Evolutionary conservation across 805 yeast genomes (phyloP).

Genomic region (Vanderwaltozyma tropicalis): DNA sequence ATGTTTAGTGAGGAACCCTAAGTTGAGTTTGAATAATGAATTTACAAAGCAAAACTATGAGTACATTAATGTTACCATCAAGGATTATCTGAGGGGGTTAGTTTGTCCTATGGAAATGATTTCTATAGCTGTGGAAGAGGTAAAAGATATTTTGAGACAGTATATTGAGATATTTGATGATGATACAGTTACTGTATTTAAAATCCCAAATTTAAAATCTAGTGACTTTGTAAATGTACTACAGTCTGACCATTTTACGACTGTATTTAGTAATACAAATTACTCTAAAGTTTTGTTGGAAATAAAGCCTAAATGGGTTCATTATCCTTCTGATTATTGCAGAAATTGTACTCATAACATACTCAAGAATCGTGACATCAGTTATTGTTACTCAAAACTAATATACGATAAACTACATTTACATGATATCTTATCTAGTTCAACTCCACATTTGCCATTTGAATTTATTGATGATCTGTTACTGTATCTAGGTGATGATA

Average conservation of each 20-base stretch:
- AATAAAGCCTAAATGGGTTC: slow-evolving; percentile 27
- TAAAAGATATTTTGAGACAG: slow-evolving; percentile 2
- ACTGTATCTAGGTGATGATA: slow-evolving; percentile 11
- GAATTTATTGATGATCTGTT: slow-evolving; percentile 9
- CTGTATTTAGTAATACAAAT: slow-evolving; percentile 6
- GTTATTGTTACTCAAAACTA: slow-evolving; percentile 17
- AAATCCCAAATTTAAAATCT: slow-evolving; percentile 14
- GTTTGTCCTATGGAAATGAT: slow-evolving; percentile 10
- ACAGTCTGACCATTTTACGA: slow-evolving; percentile 19
- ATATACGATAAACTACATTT: slow-evolving; percentile 8
- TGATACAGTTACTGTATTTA: slow-evolving; percentile 6
- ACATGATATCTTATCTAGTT: slow-evolving; percentile 4
- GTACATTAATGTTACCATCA: slow-evolving; percentile 7
- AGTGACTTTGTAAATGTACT: not conserved
- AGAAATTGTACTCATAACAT: slow-evolving; percentile 25
- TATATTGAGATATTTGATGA: slow-evolving; percentile 7
- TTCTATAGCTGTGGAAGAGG: not conserved
- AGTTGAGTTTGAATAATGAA: slow-evolving; percentile 14
- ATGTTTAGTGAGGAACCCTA: slow-evolving; percentile 16
- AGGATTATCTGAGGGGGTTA: slow-evolving; percentile 8
- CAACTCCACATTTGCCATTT: slow-evolving; percentile 5
- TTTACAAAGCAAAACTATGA: slow-evolving; percentile 13
- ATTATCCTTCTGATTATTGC: slow-evolving; percentile 13
- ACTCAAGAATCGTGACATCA: slow-evolving; percentile 12
- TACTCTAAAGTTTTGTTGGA: slow-evolving; percentile 12